phyloP scores from a whole-genome alignment of 345 rosid species.

The Pelargonium nanum region DNA sequence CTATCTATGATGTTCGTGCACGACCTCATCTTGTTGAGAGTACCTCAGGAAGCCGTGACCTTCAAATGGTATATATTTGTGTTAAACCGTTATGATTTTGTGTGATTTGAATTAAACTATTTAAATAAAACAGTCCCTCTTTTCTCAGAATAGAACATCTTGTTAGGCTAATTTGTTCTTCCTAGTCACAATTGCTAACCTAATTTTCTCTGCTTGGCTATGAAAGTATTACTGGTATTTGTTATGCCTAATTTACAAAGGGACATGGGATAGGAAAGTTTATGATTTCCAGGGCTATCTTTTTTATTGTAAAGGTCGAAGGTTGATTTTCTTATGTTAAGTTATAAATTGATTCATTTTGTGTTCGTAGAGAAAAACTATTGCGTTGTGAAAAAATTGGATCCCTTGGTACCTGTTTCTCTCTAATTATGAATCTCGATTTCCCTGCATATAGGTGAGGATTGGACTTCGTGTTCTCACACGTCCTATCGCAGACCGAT shows the following conservation, averaged over 20 bases:
- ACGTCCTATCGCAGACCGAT: conserved; percentile 60
- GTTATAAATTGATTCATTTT: too few relatives aligned
- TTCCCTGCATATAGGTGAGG: conserved; percentile 58
- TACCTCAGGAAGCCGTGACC: conserved; percentile 94
- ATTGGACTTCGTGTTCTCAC: conserved; percentile 96
- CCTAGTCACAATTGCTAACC: too few relatives aligned
- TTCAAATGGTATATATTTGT: conserved; percentile 59
- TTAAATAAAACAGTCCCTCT: too few relatives aligned
- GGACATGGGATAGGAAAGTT: too few relatives aligned
- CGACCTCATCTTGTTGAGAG: conserved; percentile 91
- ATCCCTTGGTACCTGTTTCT: conserved; percentile 2
- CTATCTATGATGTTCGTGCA: conserved; percentile 93
- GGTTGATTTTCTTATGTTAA: too few relatives aligned
- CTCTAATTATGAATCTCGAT: conserved; percentile 2
- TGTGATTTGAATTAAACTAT: neutral
- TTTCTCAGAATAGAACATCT: too few relatives aligned
- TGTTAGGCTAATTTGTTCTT: too few relatives aligned
- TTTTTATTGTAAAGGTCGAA: too few relatives aligned
- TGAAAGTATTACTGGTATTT: too few relatives aligned
- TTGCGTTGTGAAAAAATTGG: neutral
- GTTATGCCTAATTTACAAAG: too few relatives aligned
- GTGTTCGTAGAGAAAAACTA: neutral
- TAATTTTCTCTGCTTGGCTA: too few relatives aligned
- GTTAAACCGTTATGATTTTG: neutral
- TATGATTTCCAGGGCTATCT: too few relatives aligned